Conservation (phyloP, 2,329 filamentous ascomycete species). For the Zymoseptoria passerinii region DNA sequence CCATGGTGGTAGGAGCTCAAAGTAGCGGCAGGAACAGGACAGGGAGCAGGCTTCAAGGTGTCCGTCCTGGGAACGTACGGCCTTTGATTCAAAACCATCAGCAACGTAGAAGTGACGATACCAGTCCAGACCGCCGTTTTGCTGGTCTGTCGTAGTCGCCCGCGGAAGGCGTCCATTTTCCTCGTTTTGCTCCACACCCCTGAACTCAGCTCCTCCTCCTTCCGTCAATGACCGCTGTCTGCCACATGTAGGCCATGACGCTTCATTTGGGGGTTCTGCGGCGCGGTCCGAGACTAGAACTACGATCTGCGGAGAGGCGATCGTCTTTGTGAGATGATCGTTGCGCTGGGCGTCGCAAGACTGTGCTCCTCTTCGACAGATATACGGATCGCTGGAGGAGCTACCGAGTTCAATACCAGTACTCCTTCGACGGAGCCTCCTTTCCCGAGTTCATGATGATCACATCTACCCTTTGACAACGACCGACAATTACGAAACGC, state of each 20-base stretch:
- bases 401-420: not conserved
- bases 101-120: not conserved
- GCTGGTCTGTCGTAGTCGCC: not conserved
- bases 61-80: not conserved
- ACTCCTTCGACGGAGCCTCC: not conserved
- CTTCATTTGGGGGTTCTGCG: not conserved
- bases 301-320: not conserved
- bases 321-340: not conserved
- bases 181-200: not conserved
- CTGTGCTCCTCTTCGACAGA: not conserved
- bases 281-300: not conserved
- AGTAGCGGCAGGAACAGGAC: not conserved
- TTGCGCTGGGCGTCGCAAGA: too few relatives aligned
- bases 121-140: not conserved
- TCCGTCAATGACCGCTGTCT: not conserved
- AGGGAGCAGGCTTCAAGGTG: not conserved
- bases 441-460: not conserved
- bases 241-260: not conserved
- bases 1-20: conserved; percentile 15
- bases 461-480: not conserved
- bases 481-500: not conserved
- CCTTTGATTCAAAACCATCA: not conserved
- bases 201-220: not conserved
- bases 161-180: not conserved
- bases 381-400: too few relatives aligned